These are phyloP conservation scores for Saccharomycopsis javanensis DNA, from an alignment of 805 yeast genomes.

Conservation along the genomic window DNA sequence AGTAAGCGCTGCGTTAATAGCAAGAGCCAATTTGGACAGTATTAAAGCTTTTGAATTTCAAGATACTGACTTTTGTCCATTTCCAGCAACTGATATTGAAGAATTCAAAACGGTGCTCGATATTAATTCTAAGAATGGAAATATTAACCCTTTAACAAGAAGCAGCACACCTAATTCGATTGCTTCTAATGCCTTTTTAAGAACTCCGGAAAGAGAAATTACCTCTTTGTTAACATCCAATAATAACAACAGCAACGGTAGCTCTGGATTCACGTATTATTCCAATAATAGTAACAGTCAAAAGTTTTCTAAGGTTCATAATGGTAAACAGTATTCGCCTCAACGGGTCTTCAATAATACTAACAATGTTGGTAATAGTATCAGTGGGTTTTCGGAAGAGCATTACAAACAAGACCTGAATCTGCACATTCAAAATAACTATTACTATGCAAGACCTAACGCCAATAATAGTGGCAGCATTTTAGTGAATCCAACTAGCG, in stretches of 20 bases:
- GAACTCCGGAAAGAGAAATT: constrained; percentile 12
- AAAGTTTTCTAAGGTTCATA: neutral
- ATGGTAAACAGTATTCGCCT: constrained; percentile 2
- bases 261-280: neutral
- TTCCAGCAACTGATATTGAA: constrained; percentile 7
- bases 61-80: constrained; percentile 68
- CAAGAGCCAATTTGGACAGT: constrained; percentile 44
- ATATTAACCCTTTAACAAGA: neutral
- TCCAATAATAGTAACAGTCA: neutral
- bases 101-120: neutral
- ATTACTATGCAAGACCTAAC: constrained; percentile 12
- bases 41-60: constrained; percentile 62
- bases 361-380: neutral
- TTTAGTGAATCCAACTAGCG: neutral
- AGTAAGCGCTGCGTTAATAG: constrained; percentile 20
- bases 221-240: neutral
- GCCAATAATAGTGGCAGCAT: neutral
- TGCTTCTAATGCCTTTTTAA: constrained; percentile 7
- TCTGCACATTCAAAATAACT: constrained; percentile 8
- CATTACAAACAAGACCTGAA: neutral
- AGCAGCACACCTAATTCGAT: constrained; percentile 12
- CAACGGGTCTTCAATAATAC: neutral
- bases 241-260: neutral
- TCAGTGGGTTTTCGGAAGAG: neutral
- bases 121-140: neutral